Evolutionary conservation across 2,329 filamentous ascomycete species (phyloP), one percentile per base, ranked within the genome.

Genomic region (Aspergillus puulaauensis): DNA sequence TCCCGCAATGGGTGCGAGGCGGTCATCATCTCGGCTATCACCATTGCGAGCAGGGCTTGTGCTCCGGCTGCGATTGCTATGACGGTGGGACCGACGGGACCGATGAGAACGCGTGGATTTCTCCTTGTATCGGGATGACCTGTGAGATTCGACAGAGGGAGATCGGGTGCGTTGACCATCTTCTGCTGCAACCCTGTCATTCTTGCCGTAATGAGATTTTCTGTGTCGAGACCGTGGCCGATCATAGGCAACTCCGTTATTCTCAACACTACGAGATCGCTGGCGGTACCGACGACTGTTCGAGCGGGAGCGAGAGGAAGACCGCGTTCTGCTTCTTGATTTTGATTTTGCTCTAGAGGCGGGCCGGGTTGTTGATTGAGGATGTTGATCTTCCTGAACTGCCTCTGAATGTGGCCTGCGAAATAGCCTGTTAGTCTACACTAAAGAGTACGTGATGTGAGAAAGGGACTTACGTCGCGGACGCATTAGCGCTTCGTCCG

Each of bases 91-190:
- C 7, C 79, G 80, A 48, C 82, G 79, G 24, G 39, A 43, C 12
- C 82, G 82, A 27, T 79, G 80, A 3, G 78, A 78, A 58, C 79
- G 67, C 65, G 78, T 66, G n/a, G 84, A 81, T 57, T 81, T 82
- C 52, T 83, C 86, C 64, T 85, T 86, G 60, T 85, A 84, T 65
- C 86, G 84, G 49, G 81, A 80, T 6, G 83, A 82, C 54, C 81
- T 84, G 39, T 80, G 79, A 5, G 81, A 80, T 12, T 85, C 83
- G 1, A 83, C 83, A 2, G 90, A 91, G 5, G 81, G 80, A 5
- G 89, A 90, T 57, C 88, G 82, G 0, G 87, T 86, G 51, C 83
- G 82, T 48, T 86, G 82, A 63, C 80, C 68, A 62, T 79, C 63
- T 17, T 54, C 54, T 21, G 56, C 31, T 15, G 56, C 45, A 3